A percentile compares a stretch with the other conserved stretches of the same genome.
Evolutionary conservation across 441 rosid genomes (phyloP).

Genomic region (Geranium incanum): DNA sequence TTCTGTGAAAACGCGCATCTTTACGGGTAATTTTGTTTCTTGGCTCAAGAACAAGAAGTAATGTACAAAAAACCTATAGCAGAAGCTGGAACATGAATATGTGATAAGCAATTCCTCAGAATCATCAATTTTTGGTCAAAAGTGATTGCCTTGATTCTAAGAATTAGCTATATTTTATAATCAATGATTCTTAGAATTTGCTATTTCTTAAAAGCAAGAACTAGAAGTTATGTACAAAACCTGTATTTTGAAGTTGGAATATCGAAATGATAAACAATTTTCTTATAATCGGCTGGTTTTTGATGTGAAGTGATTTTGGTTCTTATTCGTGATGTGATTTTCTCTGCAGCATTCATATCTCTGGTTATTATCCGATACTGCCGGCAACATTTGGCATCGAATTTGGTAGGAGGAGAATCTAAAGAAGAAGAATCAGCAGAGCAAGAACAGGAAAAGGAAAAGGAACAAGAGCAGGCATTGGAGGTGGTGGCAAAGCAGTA

Average conservation of each 20-base stretch:
- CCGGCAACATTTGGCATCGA: conserved; percentile 40
- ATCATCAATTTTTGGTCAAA: no score
- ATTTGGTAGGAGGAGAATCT: conserved; percentile 29
- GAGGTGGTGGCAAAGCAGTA: conserved; percentile 30
- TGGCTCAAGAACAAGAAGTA: background rate
- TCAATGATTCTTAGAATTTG: no score
- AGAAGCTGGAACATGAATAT: no score
- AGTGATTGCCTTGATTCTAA: background rate
- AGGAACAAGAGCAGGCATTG: conserved; percentile 28
- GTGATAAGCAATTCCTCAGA: no score
- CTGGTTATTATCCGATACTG: conserved; percentile 56
- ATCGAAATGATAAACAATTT: no score
- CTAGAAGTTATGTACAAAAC: no score
- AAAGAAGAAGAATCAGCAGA: conserved; percentile 21
- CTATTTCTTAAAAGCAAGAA: no score
- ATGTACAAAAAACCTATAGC: no score
- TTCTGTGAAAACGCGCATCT: conserved; percentile 59
- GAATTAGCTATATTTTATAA: background rate
- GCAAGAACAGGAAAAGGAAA: conserved; percentile 5
- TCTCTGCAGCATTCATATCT: conserved; percentile 60
- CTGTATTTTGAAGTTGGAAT: no score
- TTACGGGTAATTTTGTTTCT: conserved; percentile 39
- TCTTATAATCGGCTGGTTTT: no score
- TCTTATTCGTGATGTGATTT: no score
- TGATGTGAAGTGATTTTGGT: no score